phyloP scores from a whole-genome alignment of 2,329 filamentous ascomycete genomes.

The Pseudogymnoascus sp. region DNA sequence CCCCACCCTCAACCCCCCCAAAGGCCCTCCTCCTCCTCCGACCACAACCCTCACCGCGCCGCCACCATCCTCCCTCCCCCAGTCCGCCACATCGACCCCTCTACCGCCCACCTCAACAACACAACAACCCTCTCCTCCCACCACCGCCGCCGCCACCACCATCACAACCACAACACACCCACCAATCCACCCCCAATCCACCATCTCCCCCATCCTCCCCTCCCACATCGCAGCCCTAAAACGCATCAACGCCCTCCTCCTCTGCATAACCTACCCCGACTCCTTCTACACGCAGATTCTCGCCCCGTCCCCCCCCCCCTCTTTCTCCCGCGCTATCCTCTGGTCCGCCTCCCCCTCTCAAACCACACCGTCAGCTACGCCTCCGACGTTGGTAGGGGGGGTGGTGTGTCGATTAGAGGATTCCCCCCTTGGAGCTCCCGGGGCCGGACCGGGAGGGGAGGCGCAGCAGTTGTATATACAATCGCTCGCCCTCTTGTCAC shows the following conservation, averaged over 20 bases:
- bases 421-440: constrained; percentile 17
- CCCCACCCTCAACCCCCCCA: constrained; percentile 25
- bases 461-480: constrained; percentile 47
- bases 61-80: constrained; percentile 14
- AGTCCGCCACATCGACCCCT: constrained; percentile 15
- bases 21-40: constrained; percentile 17
- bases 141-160: constrained; percentile 11
- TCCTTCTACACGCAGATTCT: constrained; percentile 51
- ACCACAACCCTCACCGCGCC: constrained; percentile 13
- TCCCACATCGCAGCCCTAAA: constrained; percentile 49
- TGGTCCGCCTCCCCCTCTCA: constrained; percentile 39
- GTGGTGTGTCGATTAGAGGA: constrained; percentile 53
- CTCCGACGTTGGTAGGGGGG: constrained; percentile 48
- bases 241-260: constrained; percentile 56
- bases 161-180: constrained; percentile 24
- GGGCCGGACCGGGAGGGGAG: too few relatives aligned
- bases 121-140: constrained; percentile 18
- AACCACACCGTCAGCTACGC: constrained; percentile 16
- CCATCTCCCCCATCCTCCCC: constrained; percentile 41
- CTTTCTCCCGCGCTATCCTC: constrained; percentile 50
- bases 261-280: constrained; percentile 55
- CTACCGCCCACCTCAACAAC: constrained; percentile 15
- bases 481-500: constrained; percentile 52
- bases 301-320: constrained; percentile 39
- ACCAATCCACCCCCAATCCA: constrained; percentile 35